Evolutionary conservation across 352 stramenopile genomes (phyloP), one percentile per base, ranked within the genome.

Genomic region (Phytophthora crassamura): DNA sequence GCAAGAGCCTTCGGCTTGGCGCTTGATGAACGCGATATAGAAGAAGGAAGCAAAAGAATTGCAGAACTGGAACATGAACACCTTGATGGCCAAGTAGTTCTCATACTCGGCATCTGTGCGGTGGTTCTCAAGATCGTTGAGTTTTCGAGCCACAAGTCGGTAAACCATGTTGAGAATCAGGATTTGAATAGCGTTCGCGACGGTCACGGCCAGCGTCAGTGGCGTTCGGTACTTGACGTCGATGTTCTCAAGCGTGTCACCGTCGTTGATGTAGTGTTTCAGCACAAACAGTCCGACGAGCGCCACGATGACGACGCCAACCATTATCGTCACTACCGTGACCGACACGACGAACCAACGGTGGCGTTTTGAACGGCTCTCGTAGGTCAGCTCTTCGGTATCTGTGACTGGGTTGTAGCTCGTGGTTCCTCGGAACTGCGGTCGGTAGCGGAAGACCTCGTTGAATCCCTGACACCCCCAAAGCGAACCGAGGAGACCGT

Each of bases 61-160:
- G 53, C 96, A 95, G 67, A 98, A 98, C 67, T 97, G 86, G 73
- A 99, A 99, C n/a, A 98, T 71, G 55, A 99, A 98, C 4, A 98
- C 95, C 77, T 99, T 99, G 71, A 97, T 93, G 43, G 98, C 98
- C 58, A 99, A 77, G 56, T 90, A 75, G 63, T 97, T 95, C 36
- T 94, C 79, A 72, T 94, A 96, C 54, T 90, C 78, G n/a, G 71
- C 76, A 32, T 95, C 83, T 3, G 89, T 98, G 48, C 86, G 88
- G 75, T 98, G 90, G 67, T 97, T 97, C 71, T 98, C 91, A n/a
- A 85, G 91, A 51, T 98, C 80, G 64, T 98, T 99, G 28, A 99
- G 74, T 40, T 82, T 84, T 14, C 89, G 77, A 7, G 97, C 97
- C 30, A 99, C 72, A 33, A 64, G 75, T 51, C 90, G 89, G 58